Evolutionary conservation across 139 green algal genomes (phyloP).

Genomic region (Limnomonas spitsbergensis): DNA sequence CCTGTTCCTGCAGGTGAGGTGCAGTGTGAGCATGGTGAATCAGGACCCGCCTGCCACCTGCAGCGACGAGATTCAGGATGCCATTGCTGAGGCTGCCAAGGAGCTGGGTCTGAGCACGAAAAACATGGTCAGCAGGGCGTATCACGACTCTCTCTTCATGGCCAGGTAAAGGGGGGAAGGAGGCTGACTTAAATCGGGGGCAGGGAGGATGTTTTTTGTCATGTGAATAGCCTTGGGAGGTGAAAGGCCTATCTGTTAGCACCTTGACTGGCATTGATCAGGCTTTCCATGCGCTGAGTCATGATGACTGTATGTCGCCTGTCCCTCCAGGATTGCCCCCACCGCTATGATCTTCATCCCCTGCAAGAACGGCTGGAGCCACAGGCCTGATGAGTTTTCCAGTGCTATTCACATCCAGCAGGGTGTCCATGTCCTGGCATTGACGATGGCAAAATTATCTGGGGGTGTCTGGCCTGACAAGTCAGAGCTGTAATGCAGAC

Average conservation of each 20-base stretch:
- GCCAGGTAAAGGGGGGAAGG: conserved; percentile 46
- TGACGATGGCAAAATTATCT: conserved; percentile 66
- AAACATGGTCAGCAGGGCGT: conserved; percentile 86
- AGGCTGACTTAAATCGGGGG: no score
- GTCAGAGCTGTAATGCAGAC: conserved; percentile 22
- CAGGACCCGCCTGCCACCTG: conserved; percentile 82
- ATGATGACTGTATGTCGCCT: no score
- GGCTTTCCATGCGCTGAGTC: no score
- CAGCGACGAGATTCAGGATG: conserved; percentile 53
- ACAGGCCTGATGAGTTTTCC: conserved; percentile 89
- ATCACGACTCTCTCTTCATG: conserved; percentile 98
- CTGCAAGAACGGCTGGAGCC: conserved; percentile 78
- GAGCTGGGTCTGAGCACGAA: conserved; percentile 56
- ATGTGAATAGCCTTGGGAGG: no score
- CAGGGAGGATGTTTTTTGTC: neutral
- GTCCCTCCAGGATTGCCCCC: conserved; percentile 59
- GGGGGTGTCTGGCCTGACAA: conserved; percentile 28
- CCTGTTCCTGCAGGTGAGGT: conserved; percentile 9
- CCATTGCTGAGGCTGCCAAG: conserved; percentile 51
- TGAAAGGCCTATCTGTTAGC: no score
- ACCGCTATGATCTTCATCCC: conserved; percentile 97
- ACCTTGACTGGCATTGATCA: no score
- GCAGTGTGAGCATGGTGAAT: conserved; percentile 64
- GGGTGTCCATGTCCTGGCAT: conserved; percentile 62
- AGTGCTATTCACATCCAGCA: conserved; percentile 56